phyloP scores from a whole-genome alignment of 208 protist species.

The Trypanosoma melophagium region DNA sequence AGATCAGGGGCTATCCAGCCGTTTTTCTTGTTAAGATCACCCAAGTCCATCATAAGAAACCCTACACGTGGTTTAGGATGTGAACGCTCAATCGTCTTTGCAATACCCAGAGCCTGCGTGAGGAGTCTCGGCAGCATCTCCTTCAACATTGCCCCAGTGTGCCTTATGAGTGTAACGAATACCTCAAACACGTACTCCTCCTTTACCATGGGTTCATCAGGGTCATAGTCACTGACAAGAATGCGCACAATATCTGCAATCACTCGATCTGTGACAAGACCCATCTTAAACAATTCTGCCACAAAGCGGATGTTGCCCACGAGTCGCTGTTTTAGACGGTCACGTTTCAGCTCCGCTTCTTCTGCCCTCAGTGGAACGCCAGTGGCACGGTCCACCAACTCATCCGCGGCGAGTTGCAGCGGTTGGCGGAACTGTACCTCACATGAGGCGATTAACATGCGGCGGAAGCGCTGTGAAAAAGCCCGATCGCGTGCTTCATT shows the following conservation, averaged over 20 bases:
- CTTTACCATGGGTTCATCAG: conserved; percentile 37
- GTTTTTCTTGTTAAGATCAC: conserved; percentile 50
- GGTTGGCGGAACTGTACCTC: conserved; percentile 70
- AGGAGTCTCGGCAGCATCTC: conserved; percentile 39
- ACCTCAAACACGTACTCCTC: conserved; percentile 82
- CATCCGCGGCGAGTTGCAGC: conserved; percentile 66
- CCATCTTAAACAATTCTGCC: conserved; percentile 77
- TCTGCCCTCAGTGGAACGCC: conserved; percentile 57
- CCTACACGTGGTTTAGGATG: conserved; percentile 66
- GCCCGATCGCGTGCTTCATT: conserved; percentile 53
- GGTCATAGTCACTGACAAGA: conserved; percentile 61
- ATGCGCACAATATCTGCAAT: conserved; percentile 66
- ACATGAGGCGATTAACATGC: conserved; percentile 56
- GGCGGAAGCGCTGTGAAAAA: conserved; percentile 66
- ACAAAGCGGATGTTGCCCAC: conserved; percentile 88
- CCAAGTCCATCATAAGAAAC: conserved; percentile 86
- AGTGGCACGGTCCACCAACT: conserved; percentile 70
- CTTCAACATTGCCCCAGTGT: conserved; percentile 41
- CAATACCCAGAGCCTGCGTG: conserved; percentile 50
- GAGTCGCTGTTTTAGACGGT: conserved; percentile 67
- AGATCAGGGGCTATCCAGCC: conserved; percentile 44
- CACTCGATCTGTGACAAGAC: conserved; percentile 59
- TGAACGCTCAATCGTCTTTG: conserved; percentile 56
- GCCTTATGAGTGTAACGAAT: conserved; percentile 65
- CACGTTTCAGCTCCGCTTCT: conserved; percentile 70